phyloP scores from a whole-genome alignment of 345 rosid species.

The Clausena lansium region DNA sequence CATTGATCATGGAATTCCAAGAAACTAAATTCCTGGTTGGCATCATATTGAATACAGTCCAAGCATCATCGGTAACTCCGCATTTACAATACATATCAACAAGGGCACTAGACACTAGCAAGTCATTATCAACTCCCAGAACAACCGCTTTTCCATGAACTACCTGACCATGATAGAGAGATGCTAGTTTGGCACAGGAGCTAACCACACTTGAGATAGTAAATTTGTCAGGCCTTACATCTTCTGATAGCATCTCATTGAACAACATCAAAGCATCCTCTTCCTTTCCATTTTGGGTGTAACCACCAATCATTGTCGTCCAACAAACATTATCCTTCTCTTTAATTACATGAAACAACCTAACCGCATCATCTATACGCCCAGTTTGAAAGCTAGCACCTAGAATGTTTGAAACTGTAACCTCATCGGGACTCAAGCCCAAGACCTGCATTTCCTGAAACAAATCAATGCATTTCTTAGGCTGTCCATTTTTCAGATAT shows the following conservation, averaged over 20 bases:
- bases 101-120: conserved; percentile 57
- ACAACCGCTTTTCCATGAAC: conserved; percentile 47
- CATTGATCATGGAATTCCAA: conserved; percentile 62
- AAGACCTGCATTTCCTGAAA: conserved; percentile 39
- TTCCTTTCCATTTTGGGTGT: conserved; percentile 50
- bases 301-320: conserved; percentile 61
- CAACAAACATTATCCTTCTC: conserved; percentile 58
- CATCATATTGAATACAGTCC: conserved; percentile 38
- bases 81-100: conserved; percentile 60
- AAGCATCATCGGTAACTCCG: conserved; percentile 47
- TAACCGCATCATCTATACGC: conserved; percentile 31
- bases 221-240: conserved; percentile 42
- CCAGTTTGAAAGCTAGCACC: conserved; percentile 40
- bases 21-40: conserved; percentile 40
- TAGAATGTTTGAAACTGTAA: conserved; percentile 50
- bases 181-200: conserved; percentile 57
- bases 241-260: conserved; percentile 36
- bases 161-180: conserved; percentile 44
- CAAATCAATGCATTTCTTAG: conserved; percentile 46
- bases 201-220: conserved; percentile 50
- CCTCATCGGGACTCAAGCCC: conserved; percentile 46
- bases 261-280: conserved; percentile 52
- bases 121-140: conserved; percentile 39
- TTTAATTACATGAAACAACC: conserved; percentile 31
- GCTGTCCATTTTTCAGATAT: conserved; percentile 41